Evolutionary conservation across 169 alveolate genomes (phyloP).

Genomic region (Cryptosporidium meleagridis): DNA sequence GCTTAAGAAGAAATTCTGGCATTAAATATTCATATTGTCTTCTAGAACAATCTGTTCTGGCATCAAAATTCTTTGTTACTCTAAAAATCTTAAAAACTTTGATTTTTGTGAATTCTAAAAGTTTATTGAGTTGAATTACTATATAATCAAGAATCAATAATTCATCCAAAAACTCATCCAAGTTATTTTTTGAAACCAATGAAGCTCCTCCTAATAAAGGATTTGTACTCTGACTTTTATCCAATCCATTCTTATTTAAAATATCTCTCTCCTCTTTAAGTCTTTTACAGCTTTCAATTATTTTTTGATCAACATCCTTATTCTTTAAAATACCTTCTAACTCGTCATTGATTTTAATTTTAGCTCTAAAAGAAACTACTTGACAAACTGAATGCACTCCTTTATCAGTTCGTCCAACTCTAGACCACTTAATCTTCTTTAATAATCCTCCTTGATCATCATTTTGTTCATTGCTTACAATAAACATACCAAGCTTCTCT

Average conservation of each 20-base stretch:
- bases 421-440: conserved; percentile 81
- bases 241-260: conserved; percentile 7
- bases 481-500: conserved; percentile 5
- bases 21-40: conserved; percentile 85
- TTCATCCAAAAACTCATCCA: conserved; percentile 32
- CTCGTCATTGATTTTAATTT: conserved; percentile 13
- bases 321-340: neutral
- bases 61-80: conserved; percentile 88
- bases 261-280: conserved; percentile 4
- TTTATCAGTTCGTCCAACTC: conserved; percentile 89
- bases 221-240: neutral
- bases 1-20: conserved; percentile 79
- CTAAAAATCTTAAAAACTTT: conserved; percentile 80
- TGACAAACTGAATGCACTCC: conserved; percentile 83
- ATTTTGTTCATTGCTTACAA: neutral
- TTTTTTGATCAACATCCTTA: neutral
- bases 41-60: conserved; percentile 85
- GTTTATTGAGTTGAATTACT: conserved; percentile 11
- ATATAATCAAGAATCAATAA: conserved; percentile 32
- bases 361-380: conserved; percentile 68
- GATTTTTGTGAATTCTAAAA: conserved; percentile 74
- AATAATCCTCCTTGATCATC: conserved; percentile 4
- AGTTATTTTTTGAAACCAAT: neutral
- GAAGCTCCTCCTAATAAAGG: conserved; percentile 8
- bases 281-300: neutral